Conservation (phyloP, 345 rosid genomes). For the Pistacia atlantica region DNA sequence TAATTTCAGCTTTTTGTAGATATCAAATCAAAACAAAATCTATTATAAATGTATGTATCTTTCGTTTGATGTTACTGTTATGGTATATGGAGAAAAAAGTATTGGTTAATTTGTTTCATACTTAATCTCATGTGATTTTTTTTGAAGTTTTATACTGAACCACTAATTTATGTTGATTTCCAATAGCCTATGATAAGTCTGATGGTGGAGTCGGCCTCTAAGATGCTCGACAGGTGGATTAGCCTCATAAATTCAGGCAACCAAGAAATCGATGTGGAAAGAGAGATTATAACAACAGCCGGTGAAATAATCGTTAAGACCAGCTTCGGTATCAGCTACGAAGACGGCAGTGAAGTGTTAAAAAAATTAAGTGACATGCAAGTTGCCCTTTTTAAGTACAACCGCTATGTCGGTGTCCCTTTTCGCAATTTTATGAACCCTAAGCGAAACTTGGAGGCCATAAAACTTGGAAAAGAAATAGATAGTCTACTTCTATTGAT, state of each 20-base stretch:
- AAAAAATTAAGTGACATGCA: constrained; percentile 79
- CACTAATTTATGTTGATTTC: constrained; percentile 8
- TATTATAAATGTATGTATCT: no score
- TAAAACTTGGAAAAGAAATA: constrained; percentile 67
- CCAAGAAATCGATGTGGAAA: constrained; percentile 69
- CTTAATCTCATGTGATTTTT: no score
- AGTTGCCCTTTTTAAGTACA: constrained; percentile 64
- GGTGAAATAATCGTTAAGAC: constrained; percentile 89
- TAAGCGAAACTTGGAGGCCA: constrained; percentile 53
- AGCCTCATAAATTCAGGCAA: constrained; percentile 46
- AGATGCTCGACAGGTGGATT: constrained; percentile 76
- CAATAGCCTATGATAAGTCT: constrained; percentile 67
- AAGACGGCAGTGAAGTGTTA: constrained; percentile 54
- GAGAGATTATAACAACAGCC: constrained; percentile 61
- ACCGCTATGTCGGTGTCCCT: constrained; percentile 88
- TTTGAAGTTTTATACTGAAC: no score
- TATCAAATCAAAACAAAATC: no score
- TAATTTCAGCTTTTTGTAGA: no score
- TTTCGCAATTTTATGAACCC: constrained; percentile 54
- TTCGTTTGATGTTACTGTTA: no score
- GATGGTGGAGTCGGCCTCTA: constrained; percentile 79
- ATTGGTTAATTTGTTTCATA: no score
- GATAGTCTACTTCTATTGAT: constrained; percentile 61
- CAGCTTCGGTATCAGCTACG: constrained; percentile 71
- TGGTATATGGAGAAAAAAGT: no score